A percentile compares a stretch with the other conserved stretches of the same genome.
phyloP scores from a whole-genome alignment of 2,329 filamentous ascomycete genomes.

The Harringtonia lauricola region DNA sequence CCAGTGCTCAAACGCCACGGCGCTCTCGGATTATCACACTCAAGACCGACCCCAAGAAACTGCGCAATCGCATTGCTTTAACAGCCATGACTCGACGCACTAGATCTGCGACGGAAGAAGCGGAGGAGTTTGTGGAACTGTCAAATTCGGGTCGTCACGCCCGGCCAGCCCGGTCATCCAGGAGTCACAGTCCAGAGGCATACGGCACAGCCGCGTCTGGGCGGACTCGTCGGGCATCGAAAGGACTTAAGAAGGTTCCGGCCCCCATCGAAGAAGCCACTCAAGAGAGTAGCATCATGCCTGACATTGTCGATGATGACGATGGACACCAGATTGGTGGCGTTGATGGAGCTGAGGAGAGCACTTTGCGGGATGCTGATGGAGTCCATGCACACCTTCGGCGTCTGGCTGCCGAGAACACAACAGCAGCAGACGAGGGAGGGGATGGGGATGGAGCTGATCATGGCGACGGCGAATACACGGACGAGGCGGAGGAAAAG shows the following conservation, averaged over 20 bases:
- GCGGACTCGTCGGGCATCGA: conserved; percentile 37
- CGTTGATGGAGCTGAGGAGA: conserved; percentile 7
- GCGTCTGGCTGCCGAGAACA: background rate
- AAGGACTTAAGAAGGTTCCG: conserved; percentile 37
- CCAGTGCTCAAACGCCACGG: background rate
- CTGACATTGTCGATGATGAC: conserved; percentile 9
- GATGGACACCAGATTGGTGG: conserved; percentile 24
- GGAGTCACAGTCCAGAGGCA: conserved; percentile 46
- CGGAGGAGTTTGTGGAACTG: conserved; percentile 45
- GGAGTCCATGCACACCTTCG: background rate
- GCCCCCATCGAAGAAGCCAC: conserved; percentile 37
- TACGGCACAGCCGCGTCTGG: conserved; percentile 18
- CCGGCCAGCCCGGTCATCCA: conserved; percentile 33
- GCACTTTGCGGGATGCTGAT: background rate
- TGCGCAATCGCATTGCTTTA: conserved; percentile 10
- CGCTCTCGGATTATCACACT: conserved; percentile 18
- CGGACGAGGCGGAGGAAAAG: background rate
- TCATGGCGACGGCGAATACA: conserved; percentile 7
- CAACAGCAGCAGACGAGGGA: too few relatives aligned
- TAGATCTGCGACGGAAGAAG: conserved; percentile 42
- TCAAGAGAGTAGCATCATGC: conserved; percentile 32
- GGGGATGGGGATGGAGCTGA: conserved; percentile 11
- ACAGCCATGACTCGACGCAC: conserved; percentile 30
- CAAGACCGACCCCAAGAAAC: conserved; percentile 12
- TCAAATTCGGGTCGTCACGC: conserved; percentile 51